phyloP scores from a whole-genome alignment of 1,284 basidiomycete species.

The Leccinum angustisporum region DNA sequence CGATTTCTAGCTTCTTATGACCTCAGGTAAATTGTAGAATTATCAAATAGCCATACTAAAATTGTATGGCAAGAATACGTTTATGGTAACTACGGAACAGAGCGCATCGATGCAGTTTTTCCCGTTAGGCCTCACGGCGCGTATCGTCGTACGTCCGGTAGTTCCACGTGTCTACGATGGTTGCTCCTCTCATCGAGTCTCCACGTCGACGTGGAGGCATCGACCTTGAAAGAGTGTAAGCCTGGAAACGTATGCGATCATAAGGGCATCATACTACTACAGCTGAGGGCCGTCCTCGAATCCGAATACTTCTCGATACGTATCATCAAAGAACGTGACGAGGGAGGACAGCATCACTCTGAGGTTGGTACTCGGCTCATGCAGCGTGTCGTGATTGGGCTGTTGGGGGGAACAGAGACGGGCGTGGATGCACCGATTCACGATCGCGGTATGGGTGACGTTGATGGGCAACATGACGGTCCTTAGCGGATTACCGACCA shows the following conservation, averaged over 20 bases:
- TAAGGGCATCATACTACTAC: constrained; percentile 67
- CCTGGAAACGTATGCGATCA: constrained; percentile 66
- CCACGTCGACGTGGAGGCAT: constrained; percentile 75
- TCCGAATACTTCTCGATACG: constrained; percentile 69
- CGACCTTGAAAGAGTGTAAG: constrained; percentile 62
- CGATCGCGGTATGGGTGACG: no score
- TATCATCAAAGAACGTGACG: constrained; percentile 66
- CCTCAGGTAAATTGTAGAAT: no score
- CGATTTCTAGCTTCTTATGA: no score
- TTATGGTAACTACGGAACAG: not conserved
- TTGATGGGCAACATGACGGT: no score
- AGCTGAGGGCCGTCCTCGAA: constrained; percentile 78
- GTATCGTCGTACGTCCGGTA: constrained; percentile 56
- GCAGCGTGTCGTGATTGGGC: not conserved
- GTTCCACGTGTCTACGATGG: constrained; percentile 72
- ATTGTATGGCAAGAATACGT: no score
- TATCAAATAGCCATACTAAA: not conserved
- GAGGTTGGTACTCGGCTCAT: constrained; percentile 49
- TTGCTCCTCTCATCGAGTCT: constrained; percentile 72
- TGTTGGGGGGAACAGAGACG: no score
- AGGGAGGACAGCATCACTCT: constrained; percentile 73
- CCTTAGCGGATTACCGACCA: no score
- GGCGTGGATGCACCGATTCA: no score
- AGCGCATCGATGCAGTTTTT: constrained; percentile 69
- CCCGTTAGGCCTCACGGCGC: constrained; percentile 58